phyloP scores from a whole-genome alignment of 2,329 filamentous ascomycete species.

The Aureobasidium pullulans region DNA sequence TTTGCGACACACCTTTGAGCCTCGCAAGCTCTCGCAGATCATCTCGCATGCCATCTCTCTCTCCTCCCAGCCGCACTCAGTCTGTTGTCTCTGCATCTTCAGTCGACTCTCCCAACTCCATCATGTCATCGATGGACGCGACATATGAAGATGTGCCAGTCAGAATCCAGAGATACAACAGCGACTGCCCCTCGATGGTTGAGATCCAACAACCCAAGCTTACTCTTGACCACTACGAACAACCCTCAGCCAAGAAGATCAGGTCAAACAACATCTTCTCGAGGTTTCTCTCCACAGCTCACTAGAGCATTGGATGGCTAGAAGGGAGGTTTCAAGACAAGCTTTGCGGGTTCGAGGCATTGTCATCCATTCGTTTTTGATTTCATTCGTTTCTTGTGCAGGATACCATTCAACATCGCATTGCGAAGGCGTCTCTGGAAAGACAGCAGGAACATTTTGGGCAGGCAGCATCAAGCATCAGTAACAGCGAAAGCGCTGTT shows the following conservation, averaged over 20 bases:
- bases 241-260: slow-evolving; percentile 29
- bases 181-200: slow-evolving; percentile 35
- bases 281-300: slow-evolving; percentile 28
- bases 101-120: slow-evolving; percentile 27
- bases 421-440: slow-evolving; percentile 11
- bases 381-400: slow-evolving; percentile 6
- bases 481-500: not conserved
- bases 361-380: not conserved
- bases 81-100: slow-evolving; percentile 30
- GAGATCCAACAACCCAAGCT: slow-evolving; percentile 28
- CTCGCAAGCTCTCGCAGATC: slow-evolving; percentile 19
- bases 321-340: not conserved
- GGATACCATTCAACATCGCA: slow-evolving; percentile 12
- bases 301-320: slow-evolving; percentile 7
- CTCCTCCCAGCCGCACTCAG: slow-evolving; percentile 34
- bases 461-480: not conserved
- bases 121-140: slow-evolving; percentile 25
- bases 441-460: not conserved
- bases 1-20: slow-evolving; percentile 31
- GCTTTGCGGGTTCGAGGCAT: slow-evolving; percentile 15
- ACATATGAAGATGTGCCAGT: slow-evolving; percentile 23
- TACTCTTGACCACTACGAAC: slow-evolving; percentile 24
- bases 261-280: slow-evolving; percentile 31
- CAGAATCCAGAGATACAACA: slow-evolving; percentile 35
- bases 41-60: slow-evolving; percentile 44